Conservation (phyloP, 768 basidiomycete genomes). For the Roridomyces roridus region DNA sequence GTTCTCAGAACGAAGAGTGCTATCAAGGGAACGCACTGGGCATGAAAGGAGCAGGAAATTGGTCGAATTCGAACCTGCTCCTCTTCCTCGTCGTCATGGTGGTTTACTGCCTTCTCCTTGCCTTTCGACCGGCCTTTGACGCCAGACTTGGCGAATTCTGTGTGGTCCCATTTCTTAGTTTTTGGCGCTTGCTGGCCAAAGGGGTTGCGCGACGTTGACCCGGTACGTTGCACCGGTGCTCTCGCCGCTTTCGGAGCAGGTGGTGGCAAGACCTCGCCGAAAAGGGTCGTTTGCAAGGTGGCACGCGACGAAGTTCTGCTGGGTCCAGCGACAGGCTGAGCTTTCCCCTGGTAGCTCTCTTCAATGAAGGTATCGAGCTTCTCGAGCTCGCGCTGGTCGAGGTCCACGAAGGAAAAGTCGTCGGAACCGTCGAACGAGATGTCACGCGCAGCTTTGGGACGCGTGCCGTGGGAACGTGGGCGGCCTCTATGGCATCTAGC, state of each 20-base stretch:
- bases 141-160: conserved; percentile 84
- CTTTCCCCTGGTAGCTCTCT: conserved; percentile 49
- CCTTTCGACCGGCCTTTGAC: conserved; percentile 60
- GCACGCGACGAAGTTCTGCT: conserved; percentile 42
- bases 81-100: conserved; percentile 60
- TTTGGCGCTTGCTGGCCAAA: conserved; percentile 66
- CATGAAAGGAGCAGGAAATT: conserved; percentile 83
- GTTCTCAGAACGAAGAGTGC: conserved; percentile 5
- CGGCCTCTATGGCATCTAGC: conserved; percentile 76
- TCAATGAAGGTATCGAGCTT: conserved; percentile 60
- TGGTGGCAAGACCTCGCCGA: conserved; percentile 59
- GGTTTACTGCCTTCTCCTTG: conserved; percentile 53
- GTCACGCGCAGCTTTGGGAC: too few relatives aligned
- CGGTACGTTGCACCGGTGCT: conserved; percentile 46
- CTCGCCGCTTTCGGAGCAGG: conserved; percentile 41
- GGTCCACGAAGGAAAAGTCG: conserved; percentile 58
- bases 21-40: conserved; percentile 52
- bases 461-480: too few relatives aligned
- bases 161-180: conserved; percentile 91
- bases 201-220: conserved; percentile 46
- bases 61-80: conserved; percentile 80
- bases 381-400: conserved; percentile 61
- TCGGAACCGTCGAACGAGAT: conserved; percentile 37
- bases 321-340: conserved; percentile 49
- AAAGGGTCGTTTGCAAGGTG: conserved; percentile 69